Evolutionary conservation across 2,329 filamentous ascomycete species (phyloP).

Genomic region (Colletotrichum tabaci): DNA sequence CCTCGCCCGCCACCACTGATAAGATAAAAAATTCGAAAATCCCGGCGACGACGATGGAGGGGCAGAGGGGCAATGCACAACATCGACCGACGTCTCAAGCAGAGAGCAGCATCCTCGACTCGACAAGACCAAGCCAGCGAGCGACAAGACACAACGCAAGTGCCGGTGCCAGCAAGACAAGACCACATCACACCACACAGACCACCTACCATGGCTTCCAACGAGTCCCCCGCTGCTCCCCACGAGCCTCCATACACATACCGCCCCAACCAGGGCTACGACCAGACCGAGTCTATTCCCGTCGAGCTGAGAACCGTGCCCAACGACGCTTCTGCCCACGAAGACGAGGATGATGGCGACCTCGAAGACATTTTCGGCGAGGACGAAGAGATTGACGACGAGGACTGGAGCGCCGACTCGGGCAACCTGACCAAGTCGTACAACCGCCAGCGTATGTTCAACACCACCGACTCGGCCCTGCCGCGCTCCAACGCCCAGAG

Average conservation of each 20-base stretch:
- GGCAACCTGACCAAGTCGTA: slow-evolving; percentile 88
- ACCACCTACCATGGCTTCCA: slow-evolving; percentile 32
- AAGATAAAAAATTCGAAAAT: slow-evolving; percentile 41
- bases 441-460: slow-evolving; percentile 84
- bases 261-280: slow-evolving; percentile 61
- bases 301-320: slow-evolving; percentile 32
- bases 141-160: background rate
- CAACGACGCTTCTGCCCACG: slow-evolving; percentile 16
- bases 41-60: slow-evolving; percentile 27
- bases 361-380: slow-evolving; percentile 65
- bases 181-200: background rate
- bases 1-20: slow-evolving; percentile 34
- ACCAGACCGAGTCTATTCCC: slow-evolving; percentile 50
- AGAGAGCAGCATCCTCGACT: slow-evolving; percentile 9
- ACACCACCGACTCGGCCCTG: slow-evolving; percentile 66
- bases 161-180: background rate
- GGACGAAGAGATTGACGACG: slow-evolving; percentile 73
- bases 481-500: slow-evolving; percentile 85
- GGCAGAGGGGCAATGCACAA: slow-evolving; percentile 26
- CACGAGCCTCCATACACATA: slow-evolving; percentile 63
- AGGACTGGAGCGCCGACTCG: slow-evolving; percentile 69
- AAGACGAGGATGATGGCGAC: slow-evolving; percentile 53
- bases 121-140: background rate
- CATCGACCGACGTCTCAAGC: slow-evolving; percentile 1
- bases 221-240: slow-evolving; percentile 56